These are phyloP conservation scores for Chloroidium sp. DNA, from an alignment of 163 green algal species.

Conservation along the genomic window DNA sequence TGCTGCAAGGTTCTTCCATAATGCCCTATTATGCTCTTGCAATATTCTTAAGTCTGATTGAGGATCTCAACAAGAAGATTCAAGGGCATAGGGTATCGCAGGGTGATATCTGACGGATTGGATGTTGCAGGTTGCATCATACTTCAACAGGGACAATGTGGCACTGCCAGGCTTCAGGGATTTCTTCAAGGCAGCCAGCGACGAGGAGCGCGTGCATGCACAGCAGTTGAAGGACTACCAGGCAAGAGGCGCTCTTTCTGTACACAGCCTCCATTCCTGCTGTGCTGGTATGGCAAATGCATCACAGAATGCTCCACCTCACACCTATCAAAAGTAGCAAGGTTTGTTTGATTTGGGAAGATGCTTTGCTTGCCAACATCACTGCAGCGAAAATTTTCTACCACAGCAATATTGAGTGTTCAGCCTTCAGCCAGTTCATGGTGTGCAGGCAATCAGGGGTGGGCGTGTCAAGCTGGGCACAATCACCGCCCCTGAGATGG, in stretches of 20 bases:
- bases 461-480: slow-evolving; percentile 62
- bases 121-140: slow-evolving; percentile 3
- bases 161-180: slow-evolving; percentile 39
- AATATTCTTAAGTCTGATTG: not conserved
- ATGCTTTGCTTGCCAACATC: too few relatives aligned
- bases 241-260: slow-evolving; percentile 7
- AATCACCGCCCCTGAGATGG: slow-evolving; percentile 58
- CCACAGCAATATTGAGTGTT: too few relatives aligned
- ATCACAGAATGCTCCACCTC: too few relatives aligned
- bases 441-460: slow-evolving; percentile 34
- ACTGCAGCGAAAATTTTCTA: too few relatives aligned
- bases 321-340: too few relatives aligned
- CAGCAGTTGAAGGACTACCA: slow-evolving; percentile 83
- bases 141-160: slow-evolving; percentile 57
- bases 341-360: too few relatives aligned
- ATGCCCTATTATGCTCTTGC: too few relatives aligned
- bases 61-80: not conserved
- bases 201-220: slow-evolving; percentile 77
- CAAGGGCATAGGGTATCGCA: not conserved
- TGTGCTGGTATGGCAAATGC: too few relatives aligned
- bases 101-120: not conserved
- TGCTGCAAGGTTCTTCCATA: too few relatives aligned
- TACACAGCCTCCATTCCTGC: too few relatives aligned
- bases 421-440: too few relatives aligned
- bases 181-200: slow-evolving; percentile 35